Evolutionary conservation across 106 monocot species (phyloP), one percentile per base, ranked within the genome.

Genomic region (Chionographis japonica): DNA sequence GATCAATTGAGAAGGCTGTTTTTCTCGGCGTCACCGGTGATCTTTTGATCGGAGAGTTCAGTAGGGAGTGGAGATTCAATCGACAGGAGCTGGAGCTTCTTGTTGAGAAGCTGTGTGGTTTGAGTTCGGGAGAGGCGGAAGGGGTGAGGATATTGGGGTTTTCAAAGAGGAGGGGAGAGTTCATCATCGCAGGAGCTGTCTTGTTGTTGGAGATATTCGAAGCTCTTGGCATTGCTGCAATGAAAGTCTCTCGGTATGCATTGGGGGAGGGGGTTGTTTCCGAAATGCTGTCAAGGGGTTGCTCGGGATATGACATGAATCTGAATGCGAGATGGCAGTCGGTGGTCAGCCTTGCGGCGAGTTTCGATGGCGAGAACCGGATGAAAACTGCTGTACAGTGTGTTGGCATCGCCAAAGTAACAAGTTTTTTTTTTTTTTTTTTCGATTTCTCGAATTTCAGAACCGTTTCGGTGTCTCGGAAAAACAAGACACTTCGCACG

Each of bases 191-290:
- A 2, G 74, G 74, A 1, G 74, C 57, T 4, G 39, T 74, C 14
- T 50, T 74, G 65, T 65, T 74, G 56, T 9, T 10, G 57, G 74
- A 74, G 57, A 58, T 74, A 19, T 74, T 74, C 66, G 74, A 66
- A 4, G 50, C 63, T 14, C 58, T 74, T 12, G 74, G 58, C 14
- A 66, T 74, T 49, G 36, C 35, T 8, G 55, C 58, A 12, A 74
- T 74, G 46, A 49, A 58, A 14, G 74, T 74, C 2, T 74, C 74
- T 8, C 65, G 66, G 49, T 66, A 65, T 58, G 74, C 74, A 17
- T 46, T 74, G 46, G 65, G 74, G 12, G 74, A 74, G 17, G 74
- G 74, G 27, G 74, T 74, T 12, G 50, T 74, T 36, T 20, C 65
- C 2, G 74, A 74, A 64, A 74, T 74, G 56, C 36, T 58, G 3